Percentiles rank a stretch among this genome's conserved stretches.
Evolutionary conservation across 495 filamentous ascomycete species (phyloP).

Genomic region (Lophiotrema nucula): DNA sequence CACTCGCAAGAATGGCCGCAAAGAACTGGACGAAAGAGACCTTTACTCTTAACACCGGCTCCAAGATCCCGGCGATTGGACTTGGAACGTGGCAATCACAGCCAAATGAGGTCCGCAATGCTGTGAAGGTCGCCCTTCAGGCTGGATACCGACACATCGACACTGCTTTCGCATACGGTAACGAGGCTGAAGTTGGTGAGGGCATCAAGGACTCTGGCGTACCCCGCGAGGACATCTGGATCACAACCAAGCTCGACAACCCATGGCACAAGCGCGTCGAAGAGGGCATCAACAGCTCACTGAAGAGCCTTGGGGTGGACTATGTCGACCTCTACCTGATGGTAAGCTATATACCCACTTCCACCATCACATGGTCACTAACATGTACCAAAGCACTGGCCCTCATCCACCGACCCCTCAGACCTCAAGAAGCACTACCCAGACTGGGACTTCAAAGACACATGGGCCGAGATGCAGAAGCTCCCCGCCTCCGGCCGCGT

Average conservation of each 20-base stretch:
- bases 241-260: conserved; percentile 89
- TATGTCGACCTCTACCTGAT: conserved; percentile 87
- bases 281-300: conserved; percentile 66
- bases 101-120: conserved; percentile 62
- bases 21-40: conserved; percentile 49
- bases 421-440: conserved; percentile 57
- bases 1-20: conserved; percentile 29
- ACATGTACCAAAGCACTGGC: conserved; percentile 71
- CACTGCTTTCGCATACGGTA: conserved; percentile 78
- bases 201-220: conserved; percentile 79
- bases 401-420: conserved; percentile 59
- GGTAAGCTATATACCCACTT: no score
- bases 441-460: conserved; percentile 80
- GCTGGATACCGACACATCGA: conserved; percentile 73
- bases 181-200: conserved; percentile 78
- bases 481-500: conserved; percentile 75
- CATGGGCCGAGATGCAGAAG: conserved; percentile 81
- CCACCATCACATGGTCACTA: no score
- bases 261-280: conserved; percentile 70
- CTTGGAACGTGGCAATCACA: conserved; percentile 80
- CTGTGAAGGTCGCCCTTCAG: conserved; percentile 73
- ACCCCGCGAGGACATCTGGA: conserved; percentile 75
- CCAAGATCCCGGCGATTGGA: conserved; percentile 75
- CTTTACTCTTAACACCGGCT: conserved; percentile 76
- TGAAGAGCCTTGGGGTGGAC: conserved; percentile 67